Percentiles rank a stretch among this genome's conserved stretches.
Evolutionary conservation across 2,329 filamentous ascomycete genomes (phyloP).

Genomic region (Penicillium frequentans): DNA sequence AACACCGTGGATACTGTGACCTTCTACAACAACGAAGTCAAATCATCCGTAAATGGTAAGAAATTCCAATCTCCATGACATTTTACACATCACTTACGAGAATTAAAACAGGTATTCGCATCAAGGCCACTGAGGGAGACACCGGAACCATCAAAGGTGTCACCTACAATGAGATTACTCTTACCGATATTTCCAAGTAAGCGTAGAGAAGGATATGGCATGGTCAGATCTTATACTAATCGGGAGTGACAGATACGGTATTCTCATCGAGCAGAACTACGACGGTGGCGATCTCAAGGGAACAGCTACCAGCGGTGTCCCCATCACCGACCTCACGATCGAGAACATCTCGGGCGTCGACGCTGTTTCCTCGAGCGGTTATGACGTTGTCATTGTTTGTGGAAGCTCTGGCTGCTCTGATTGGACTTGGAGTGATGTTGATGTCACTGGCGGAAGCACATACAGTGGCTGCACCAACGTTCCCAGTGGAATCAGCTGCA

Average conservation of each 20-base stretch:
- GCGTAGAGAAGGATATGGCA: neutral
- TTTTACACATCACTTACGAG: neutral
- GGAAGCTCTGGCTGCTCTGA: conserved; percentile 49
- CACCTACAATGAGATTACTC: conserved; percentile 54
- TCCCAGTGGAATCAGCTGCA: conserved; percentile 35
- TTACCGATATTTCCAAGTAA: conserved; percentile 48
- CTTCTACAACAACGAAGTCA: conserved; percentile 51
- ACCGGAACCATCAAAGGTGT: conserved; percentile 55
- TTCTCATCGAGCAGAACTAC: conserved; percentile 56
- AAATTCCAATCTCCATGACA: too few relatives aligned
- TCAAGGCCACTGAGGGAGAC: conserved; percentile 55
- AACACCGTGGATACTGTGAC: conserved; percentile 55
- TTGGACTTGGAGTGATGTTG: conserved; percentile 51
- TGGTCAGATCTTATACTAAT: neutral
- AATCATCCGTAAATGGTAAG: conserved; percentile 39
- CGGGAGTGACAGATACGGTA: conserved; percentile 44
- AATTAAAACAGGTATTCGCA: conserved; percentile 21
- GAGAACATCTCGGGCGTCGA: conserved; percentile 36
- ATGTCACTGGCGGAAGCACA: conserved; percentile 53
- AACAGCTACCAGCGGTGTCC: conserved; percentile 39
- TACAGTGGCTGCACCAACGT: conserved; percentile 44
- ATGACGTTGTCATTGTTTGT: conserved; percentile 55
- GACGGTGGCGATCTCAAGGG: conserved; percentile 45
- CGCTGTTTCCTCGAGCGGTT: conserved; percentile 30
- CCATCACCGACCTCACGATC: conserved; percentile 39